Percentiles rank a stretch among this genome's conserved stretches.
phyloP scores from a whole-genome alignment of 2,329 filamentous ascomycete genomes.

The Arthrobotrys entomopaga region DNA sequence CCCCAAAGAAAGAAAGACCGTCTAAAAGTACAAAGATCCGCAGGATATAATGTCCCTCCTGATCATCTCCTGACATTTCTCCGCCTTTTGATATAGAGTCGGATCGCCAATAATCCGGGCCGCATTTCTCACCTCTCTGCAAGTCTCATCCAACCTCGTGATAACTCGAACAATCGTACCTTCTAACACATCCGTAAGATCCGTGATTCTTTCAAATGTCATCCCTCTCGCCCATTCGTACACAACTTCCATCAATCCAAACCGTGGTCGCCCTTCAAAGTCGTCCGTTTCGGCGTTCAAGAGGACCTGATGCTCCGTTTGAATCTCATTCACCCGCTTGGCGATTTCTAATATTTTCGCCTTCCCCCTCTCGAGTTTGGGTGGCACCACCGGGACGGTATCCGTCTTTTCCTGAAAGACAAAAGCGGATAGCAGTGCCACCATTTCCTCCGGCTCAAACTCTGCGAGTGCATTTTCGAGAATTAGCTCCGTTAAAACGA shows the following conservation, averaged over 20 bases:
- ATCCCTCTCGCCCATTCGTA: conserved; percentile 98
- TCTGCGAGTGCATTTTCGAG: conserved; percentile 96
- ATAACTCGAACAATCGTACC: conserved; percentile 97
- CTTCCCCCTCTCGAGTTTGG: conserved; percentile 81
- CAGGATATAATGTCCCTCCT: conserved; percentile 74
- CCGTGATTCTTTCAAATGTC: conserved; percentile 97
- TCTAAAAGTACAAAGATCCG: conserved; percentile 58
- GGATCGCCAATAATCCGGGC: conserved; percentile 95
- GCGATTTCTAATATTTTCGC: conserved; percentile 88
- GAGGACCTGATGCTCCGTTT: conserved; percentile 91
- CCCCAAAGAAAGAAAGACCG: too few relatives aligned
- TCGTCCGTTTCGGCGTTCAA: conserved; percentile 88
- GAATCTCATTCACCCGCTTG: conserved; percentile 89
- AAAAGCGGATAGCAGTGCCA: conserved; percentile 89
- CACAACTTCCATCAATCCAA: conserved; percentile 95
- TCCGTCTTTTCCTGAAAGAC: conserved; percentile 98
- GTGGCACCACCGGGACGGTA: conserved; percentile 79
- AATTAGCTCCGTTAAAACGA: conserved; percentile 94
- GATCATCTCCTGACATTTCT: conserved; percentile 95
- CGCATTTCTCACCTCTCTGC: conserved; percentile 95
- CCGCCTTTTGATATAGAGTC: conserved; percentile 93
- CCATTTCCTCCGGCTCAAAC: conserved; percentile 96
- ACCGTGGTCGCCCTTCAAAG: conserved; percentile 85
- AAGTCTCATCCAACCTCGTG: conserved; percentile 92
- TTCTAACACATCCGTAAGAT: conserved; percentile 94